Evolutionary conservation across 805 yeast genomes (phyloP).

Genomic region (Ogataea glucozyma): DNA sequence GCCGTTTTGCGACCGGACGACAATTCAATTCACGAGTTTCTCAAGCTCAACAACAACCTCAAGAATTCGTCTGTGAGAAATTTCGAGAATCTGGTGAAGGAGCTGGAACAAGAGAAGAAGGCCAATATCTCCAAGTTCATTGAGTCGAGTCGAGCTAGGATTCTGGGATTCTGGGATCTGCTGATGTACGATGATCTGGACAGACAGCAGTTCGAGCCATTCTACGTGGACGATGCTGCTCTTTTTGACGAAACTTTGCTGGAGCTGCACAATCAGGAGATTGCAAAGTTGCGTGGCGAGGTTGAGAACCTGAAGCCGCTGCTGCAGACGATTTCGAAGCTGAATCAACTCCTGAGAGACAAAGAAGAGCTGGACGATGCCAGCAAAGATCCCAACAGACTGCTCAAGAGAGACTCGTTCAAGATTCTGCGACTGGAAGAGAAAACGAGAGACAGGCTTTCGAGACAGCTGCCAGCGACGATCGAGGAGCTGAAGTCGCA

Average conservation of each 20-base stretch:
- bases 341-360: constrained; percentile 58
- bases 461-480: constrained; percentile 67
- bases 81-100: constrained; percentile 54
- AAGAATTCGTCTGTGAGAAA: constrained; percentile 48
- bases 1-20: constrained; percentile 41
- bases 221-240: constrained; percentile 38
- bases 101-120: constrained; percentile 60
- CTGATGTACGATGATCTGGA: constrained; percentile 60
- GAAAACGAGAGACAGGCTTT: constrained; percentile 63
- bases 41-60: constrained; percentile 47
- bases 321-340: constrained; percentile 53
- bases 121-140: constrained; percentile 70
- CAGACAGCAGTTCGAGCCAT: constrained; percentile 46
- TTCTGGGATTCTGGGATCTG: constrained; percentile 61
- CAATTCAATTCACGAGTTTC: constrained; percentile 34
- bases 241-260: constrained; percentile 59
- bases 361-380: constrained; percentile 65
- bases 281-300: constrained; percentile 50
- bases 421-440: constrained; percentile 81
- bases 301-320: constrained; percentile 54
- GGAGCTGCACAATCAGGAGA: constrained; percentile 63
- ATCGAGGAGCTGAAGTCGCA: constrained; percentile 51
- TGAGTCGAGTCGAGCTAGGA: constrained; percentile 56
- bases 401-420: constrained; percentile 73
- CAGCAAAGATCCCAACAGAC: constrained; percentile 76